Conservation (phyloP, 371 early-diverging fungal species). For the Syncephalastrum contaminatum region DNA sequence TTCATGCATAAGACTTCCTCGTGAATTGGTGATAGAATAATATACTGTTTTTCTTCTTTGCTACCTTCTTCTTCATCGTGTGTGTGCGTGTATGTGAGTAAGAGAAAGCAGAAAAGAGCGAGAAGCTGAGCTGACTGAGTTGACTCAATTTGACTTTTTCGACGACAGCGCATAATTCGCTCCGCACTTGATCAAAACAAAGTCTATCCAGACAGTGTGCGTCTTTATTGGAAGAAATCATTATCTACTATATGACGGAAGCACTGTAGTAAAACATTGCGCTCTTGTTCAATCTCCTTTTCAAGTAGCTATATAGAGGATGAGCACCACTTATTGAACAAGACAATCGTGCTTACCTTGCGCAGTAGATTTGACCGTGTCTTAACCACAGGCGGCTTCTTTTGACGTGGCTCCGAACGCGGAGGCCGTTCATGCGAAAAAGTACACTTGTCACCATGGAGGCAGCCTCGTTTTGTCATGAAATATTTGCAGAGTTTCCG, state of each 20-base stretch:
- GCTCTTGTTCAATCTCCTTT: conserved; percentile 53
- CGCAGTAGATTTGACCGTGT: conserved; percentile 43
- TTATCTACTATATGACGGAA: conserved; percentile 38
- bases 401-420: conserved; percentile 1
- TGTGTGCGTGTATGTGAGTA: too few relatives aligned
- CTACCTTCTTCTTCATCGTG: too few relatives aligned
- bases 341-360: conserved; percentile 27
- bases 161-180: too few relatives aligned
- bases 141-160: too few relatives aligned
- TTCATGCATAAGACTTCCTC: too few relatives aligned
- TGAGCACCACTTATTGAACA: not conserved
- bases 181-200: too few relatives aligned
- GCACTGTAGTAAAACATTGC: conserved; percentile 49
- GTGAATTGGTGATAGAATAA: too few relatives aligned
- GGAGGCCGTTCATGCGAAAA: conserved; percentile 50
- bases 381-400: not conserved
- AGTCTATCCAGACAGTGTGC: too few relatives aligned
- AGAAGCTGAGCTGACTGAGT: too few relatives aligned
- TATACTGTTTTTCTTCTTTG: too few relatives aligned
- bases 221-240: conserved; percentile 12
- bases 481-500: conserved; percentile 48
- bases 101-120: too few relatives aligned
- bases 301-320: conserved; percentile 31
- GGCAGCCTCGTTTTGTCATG: conserved; percentile 35
- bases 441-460: conserved; percentile 43